These are phyloP conservation scores for Coccomyxa sp. DNA, from an alignment of 139 green algal genomes.

Conservation along the genomic window DNA sequence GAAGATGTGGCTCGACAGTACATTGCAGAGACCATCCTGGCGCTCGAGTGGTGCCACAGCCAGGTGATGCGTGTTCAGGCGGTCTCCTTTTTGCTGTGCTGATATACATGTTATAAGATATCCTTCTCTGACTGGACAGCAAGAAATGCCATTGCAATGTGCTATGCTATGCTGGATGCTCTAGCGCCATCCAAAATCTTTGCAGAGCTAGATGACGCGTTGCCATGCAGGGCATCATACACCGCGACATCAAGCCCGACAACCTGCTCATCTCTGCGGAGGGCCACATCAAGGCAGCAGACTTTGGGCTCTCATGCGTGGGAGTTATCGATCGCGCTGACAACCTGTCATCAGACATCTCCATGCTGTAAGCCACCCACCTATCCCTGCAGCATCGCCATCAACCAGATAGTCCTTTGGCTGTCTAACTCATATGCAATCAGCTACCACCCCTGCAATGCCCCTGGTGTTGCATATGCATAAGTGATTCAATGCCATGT, in stretches of 20 bases:
- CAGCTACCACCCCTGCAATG: no score
- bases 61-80: constrained; percentile 47
- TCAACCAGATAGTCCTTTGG: no score
- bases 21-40: constrained; percentile 84
- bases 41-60: constrained; percentile 93
- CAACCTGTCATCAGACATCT: constrained; percentile 30
- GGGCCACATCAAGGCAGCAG: constrained; percentile 93
- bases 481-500: no score
- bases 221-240: constrained; percentile 7
- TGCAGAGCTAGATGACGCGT: neutral
- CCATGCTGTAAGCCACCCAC: no score
- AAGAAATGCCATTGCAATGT: no score
- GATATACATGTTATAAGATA: no score
- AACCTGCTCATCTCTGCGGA: constrained; percentile 89
- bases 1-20: constrained; percentile 84
- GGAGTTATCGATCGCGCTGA: constrained; percentile 76
- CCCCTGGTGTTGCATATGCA: no score
- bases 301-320: constrained; percentile 89
- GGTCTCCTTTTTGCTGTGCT: no score
- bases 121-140: no score
- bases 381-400: no score
- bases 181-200: neutral
- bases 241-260: constrained; percentile 93
- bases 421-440: no score
- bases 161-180: no score